Percentiles rank a stretch among this genome's conserved stretches.
phyloP scores from a whole-genome alignment of 1,284 basidiomycete species.

The Ustilago loliicola region DNA sequence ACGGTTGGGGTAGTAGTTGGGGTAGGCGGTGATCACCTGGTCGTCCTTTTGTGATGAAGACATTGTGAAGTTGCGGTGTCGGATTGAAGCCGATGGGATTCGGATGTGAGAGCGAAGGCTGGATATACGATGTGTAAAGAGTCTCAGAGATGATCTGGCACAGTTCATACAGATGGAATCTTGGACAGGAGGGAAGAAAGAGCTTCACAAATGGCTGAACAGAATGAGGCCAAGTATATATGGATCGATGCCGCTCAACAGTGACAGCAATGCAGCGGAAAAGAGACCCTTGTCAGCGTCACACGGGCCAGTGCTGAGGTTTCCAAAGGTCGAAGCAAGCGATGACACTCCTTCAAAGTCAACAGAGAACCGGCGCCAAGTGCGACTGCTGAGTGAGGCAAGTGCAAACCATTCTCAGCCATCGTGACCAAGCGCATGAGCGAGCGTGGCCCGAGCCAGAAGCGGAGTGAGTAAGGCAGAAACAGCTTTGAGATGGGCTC shows the following conservation, averaged over 20 bases:
- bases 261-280: too few relatives aligned
- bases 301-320: too few relatives aligned
- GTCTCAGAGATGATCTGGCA: conserved; percentile 4
- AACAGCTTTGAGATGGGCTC: conserved; percentile 2
- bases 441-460: neutral
- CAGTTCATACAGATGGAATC: conserved; percentile 8
- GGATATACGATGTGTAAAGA: neutral
- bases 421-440: neutral
- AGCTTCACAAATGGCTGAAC: too few relatives aligned
- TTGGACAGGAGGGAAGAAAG: neutral
- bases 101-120: neutral
- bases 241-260: neutral
- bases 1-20: conserved; percentile 55
- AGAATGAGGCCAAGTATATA: conserved; percentile 3
- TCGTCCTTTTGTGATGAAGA: conserved; percentile 39
- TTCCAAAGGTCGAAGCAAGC: too few relatives aligned
- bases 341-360: neutral
- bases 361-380: neutral
- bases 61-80: conserved; percentile 25
- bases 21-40: conserved; percentile 58
- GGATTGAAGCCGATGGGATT: neutral
- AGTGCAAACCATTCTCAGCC: neutral
- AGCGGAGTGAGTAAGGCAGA: conserved; percentile 3
- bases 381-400: conserved; percentile 8
- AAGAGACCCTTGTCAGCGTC: too few relatives aligned